Base-by-base conservation (phyloP, 495 filamentous ascomycete genomes). In the Talaromyces wortmannii region DNA sequence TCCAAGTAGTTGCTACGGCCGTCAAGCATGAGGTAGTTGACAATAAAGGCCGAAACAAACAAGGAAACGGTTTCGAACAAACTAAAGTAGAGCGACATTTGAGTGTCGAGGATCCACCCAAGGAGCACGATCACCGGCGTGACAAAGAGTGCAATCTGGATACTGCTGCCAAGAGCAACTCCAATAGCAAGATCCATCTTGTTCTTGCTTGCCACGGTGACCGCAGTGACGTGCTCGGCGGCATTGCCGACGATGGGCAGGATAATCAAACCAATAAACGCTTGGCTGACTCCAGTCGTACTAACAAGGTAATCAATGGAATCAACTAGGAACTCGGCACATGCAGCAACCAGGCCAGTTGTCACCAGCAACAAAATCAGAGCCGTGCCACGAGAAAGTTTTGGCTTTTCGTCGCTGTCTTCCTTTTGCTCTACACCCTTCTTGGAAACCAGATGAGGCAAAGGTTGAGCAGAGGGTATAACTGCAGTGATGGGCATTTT, bases 121-220 rank as follows among this genome's bases (percentile, higher is more conserved):
- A 96, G 78, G 10, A 95, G 82, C 23, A 96, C 90, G 43, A 95
- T 82, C 53, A 96, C 72, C 0, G 91, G 91, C 3, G 91, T 96
- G 45, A 96, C 79, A 69, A 96, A 95, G 52, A 96, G 79, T 18
- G 91, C 89, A 45, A 78, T 78, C 69, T 96, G 91, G 63, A 96
- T 95, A 59, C 86, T 91, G 48, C 83, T 88, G 12, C 91, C 91
- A 16, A 96, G 84, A 5, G 91, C 91, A 29, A 96, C 89, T 61
- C 89, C 91, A 58, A 96, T 95, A 0, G 91, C 86, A 30, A 95
- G 75, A 74, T 96, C 91, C 91, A 96, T 95, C 75, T 96, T 96
- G 73, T 96, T 95, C 77, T 95, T 96, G 58, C 81, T 79, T 6
- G 91, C 91, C 7, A 95, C 90, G 29, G 83, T 88, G 40, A 96